Percentiles rank a stretch among this genome's conserved stretches.
Evolutionary conservation across 164 flowering plant species (phyloP).

Genomic region (Magnolia changhungtana): DNA sequence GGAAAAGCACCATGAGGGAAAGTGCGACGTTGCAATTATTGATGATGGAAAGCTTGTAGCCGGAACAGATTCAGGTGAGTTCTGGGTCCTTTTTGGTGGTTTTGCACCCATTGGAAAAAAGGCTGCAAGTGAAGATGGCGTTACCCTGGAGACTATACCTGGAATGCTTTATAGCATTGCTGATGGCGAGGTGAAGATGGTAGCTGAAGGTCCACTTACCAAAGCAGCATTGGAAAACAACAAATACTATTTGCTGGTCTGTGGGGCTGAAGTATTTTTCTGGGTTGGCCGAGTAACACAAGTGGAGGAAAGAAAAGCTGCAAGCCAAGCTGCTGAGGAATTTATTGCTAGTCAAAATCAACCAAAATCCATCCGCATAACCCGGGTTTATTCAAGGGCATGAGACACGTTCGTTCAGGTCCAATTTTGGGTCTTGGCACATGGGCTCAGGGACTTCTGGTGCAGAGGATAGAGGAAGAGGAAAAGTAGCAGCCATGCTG

Average conservation of each 20-base stretch:
- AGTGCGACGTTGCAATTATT: conserved; percentile 86
- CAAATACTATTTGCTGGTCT: conserved; percentile 82
- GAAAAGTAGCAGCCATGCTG: conserved; percentile 98
- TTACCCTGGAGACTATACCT: conserved; percentile 69
- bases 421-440: conserved; percentile 96
- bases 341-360: conserved; percentile 73
- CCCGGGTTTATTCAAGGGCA: conserved; percentile 94
- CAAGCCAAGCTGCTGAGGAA: conserved; percentile 91
- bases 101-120: conserved; percentile 98
- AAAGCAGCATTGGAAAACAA: conserved; percentile 81
- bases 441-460: conserved; percentile 64
- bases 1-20: conserved; percentile 92
- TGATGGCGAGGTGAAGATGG: conserved; percentile 55
- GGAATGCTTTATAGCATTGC: conserved; percentile 75
- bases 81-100: conserved; percentile 98
- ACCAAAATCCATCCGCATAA: conserved; percentile 80
- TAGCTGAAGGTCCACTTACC: conserved; percentile 76
- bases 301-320: conserved; percentile 92
- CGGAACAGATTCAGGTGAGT: conserved; percentile 96
- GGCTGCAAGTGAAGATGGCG: conserved; percentile 77
- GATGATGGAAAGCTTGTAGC: conserved; percentile 95
- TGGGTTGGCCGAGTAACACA: conserved; percentile 99
- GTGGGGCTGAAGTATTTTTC: conserved; percentile 88
- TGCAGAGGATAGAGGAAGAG: conserved; percentile 96
- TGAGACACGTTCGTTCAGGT: conserved; percentile 87